These are phyloP conservation scores for Apiotrichum montevideense DNA, from an alignment of 1,284 basidiomycete genomes.

Conservation along the genomic window DNA sequence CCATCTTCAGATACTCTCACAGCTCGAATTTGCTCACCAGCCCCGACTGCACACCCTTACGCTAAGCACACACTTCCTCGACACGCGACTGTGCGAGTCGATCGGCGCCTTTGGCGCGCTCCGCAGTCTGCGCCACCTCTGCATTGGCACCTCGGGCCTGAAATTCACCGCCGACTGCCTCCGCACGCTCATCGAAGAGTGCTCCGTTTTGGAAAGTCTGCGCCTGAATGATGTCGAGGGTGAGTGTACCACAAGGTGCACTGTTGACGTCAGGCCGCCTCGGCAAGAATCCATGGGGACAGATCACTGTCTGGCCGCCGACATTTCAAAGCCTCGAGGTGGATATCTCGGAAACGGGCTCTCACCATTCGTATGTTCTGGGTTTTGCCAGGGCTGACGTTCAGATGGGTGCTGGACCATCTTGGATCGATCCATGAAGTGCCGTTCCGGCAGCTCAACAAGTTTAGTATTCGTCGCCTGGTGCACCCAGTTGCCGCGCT, in stretches of 20 bases:
- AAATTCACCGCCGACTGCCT: constrained; percentile 26
- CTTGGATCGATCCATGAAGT: constrained; percentile 22
- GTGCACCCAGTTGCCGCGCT: constrained; percentile 21
- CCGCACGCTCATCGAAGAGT: constrained; percentile 19
- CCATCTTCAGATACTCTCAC: constrained; percentile 17
- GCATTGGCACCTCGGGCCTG: constrained; percentile 24
- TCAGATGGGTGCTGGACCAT: constrained; percentile 30
- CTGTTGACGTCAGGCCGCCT: constrained; percentile 22
- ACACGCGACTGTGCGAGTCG: constrained; percentile 16
- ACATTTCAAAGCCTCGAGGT: constrained; percentile 18
- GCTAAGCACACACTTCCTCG: constrained; percentile 28
- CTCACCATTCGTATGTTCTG: constrained; percentile 23
- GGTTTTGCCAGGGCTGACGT: not conserved
- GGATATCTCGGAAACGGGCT: constrained; percentile 19
- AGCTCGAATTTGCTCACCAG: not conserved
- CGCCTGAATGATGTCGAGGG: constrained; percentile 25
- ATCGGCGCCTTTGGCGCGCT: constrained; percentile 20
- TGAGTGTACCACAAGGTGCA: not conserved
- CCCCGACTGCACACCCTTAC: constrained; percentile 13
- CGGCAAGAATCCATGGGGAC: constrained; percentile 27
- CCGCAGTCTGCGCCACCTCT: constrained; percentile 20
- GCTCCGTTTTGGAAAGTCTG: constrained; percentile 18
- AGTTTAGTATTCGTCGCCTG: constrained; percentile 20
- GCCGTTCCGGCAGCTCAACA: constrained; percentile 22
- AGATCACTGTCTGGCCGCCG: constrained; percentile 23